Percentiles rank a stretch among this genome's conserved stretches.
phyloP scores from a whole-genome alignment of 2,329 filamentous ascomycete species.

The Pseudocercospora fijiensis region DNA sequence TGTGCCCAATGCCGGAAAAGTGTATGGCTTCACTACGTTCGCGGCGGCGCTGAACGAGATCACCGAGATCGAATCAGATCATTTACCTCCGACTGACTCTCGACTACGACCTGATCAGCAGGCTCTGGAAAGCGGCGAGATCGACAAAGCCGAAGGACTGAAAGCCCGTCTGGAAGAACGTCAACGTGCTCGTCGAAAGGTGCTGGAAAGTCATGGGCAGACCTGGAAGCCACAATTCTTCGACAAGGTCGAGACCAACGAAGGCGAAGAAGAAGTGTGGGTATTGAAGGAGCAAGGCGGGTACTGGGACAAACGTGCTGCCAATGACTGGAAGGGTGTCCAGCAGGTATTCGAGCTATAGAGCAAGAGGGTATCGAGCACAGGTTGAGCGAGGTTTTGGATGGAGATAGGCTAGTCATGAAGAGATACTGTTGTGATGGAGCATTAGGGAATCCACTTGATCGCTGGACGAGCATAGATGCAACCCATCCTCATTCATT shows the following conservation, averaged over 20 bases:
- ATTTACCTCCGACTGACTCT: constrained; percentile 77
- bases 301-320: constrained; percentile 86
- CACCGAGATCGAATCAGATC: constrained; percentile 72
- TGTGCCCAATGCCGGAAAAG: constrained; percentile 73
- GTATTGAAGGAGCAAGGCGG: constrained; percentile 74
- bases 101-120: constrained; percentile 84
- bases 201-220: constrained; percentile 73
- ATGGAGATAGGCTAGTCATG: neutral
- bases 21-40: constrained; percentile 86
- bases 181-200: constrained; percentile 71
- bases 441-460: neutral
- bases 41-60: constrained; percentile 85
- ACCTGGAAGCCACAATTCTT: constrained; percentile 82
- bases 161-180: constrained; percentile 84
- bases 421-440: neutral
- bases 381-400: neutral
- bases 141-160: constrained; percentile 78
- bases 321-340: constrained; percentile 63
- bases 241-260: constrained; percentile 55
- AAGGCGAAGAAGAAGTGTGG: constrained; percentile 50
- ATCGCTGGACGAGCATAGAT: neutral
- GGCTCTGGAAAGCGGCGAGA: constrained; percentile 74
- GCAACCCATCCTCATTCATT: neutral
- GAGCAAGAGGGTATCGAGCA: constrained; percentile 3
- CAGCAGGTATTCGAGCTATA: constrained; percentile 53